Evolutionary conservation across 371 early-diverging fungal species (phyloP), one percentile per base, ranked within the genome.

Genomic region (Rhizopus microsporus): DNA sequence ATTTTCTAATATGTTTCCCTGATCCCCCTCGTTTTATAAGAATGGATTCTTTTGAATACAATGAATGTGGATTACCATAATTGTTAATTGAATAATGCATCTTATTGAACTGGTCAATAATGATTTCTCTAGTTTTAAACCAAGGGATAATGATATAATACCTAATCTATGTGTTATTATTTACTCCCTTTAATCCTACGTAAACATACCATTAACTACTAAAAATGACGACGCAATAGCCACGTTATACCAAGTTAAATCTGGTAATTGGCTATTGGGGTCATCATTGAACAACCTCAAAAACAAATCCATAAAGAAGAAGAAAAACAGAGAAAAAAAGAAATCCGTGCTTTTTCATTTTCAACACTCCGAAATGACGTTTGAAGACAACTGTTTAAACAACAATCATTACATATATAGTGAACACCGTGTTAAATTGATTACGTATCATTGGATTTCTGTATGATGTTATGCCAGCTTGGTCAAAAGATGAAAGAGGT

Each of bases 1-100:
- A 51, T 78, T 79, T 63, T 87, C 75, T 33, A 89, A 65, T 10
- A 89, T 72, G 44, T 77, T 69, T 3, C 87, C 89, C 72, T 84
- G 23, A 23, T 1, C 23, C 23, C 23, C 23, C 23, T 23, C 2
- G 23, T 23, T 23, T 23, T 23, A 68, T 9, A 17, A 29, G 29
- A 23, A 44, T 15, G 40, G 54, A 32, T 40, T 35, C 52, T 15
- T 42, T 23, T 50, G 16, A 35, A 38, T 1, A 43, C 31, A 12
- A 29, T 35, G 10, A 16, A 0, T 8, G n/a, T 44, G 23, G 31
- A 38, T 37, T 65, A 77, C 88, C 88, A 88, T 86, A 50, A 85
- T 68, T 3, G 85, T 81, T 54, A 88, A 62, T 58, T 88, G 87
- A 15, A 86, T 74, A 51, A 84, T 51, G 59, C 87, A 86, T 9